Conservation (phyloP, 495 filamentous ascomycete genomes). For the Xylaria telfairii region DNA sequence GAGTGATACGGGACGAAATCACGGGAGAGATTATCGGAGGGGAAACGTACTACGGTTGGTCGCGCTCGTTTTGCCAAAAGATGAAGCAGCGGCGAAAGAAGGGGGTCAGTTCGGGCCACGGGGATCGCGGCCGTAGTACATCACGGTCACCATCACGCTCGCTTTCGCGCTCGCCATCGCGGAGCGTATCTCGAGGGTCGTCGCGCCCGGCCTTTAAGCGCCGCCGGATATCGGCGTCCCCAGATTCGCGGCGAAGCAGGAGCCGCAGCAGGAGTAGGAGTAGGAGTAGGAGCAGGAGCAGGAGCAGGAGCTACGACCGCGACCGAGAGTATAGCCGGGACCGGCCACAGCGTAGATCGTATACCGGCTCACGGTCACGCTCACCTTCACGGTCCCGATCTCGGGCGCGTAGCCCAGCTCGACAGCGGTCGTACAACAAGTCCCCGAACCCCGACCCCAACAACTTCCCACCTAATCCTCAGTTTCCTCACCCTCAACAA, state of each 20-base stretch:
- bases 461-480: slow-evolving; percentile 38
- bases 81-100: slow-evolving; percentile 70
- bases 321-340: slow-evolving; percentile 58
- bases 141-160: slow-evolving; percentile 45
- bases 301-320: slow-evolving; percentile 43
- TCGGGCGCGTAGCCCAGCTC: slow-evolving; percentile 39
- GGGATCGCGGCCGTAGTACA: slow-evolving; percentile 32
- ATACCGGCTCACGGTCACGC: slow-evolving; percentile 41
- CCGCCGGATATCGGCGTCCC: slow-evolving; percentile 38
- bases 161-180: slow-evolving; percentile 41
- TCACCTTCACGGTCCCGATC: slow-evolving; percentile 51
- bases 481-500: slow-evolving; percentile 36
- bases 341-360: slow-evolving; percentile 45
- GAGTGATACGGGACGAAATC: slow-evolving; percentile 63
- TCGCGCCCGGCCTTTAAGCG: slow-evolving; percentile 42
- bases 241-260: slow-evolving; percentile 25
- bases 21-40: slow-evolving; percentile 65
- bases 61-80: slow-evolving; percentile 75
- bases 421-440: slow-evolving; percentile 34
- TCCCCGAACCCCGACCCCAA: slow-evolving; percentile 28
- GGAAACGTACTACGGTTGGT: slow-evolving; percentile 89
- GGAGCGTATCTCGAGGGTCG: slow-evolving; percentile 34
- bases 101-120: slow-evolving; percentile 25
- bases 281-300: slow-evolving; percentile 34
- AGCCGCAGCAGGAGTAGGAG: too few species aligned